Base-by-base conservation (phyloP, 2,329 filamentous ascomycete genomes). In the Ophiostoma fasciatum region DNA sequence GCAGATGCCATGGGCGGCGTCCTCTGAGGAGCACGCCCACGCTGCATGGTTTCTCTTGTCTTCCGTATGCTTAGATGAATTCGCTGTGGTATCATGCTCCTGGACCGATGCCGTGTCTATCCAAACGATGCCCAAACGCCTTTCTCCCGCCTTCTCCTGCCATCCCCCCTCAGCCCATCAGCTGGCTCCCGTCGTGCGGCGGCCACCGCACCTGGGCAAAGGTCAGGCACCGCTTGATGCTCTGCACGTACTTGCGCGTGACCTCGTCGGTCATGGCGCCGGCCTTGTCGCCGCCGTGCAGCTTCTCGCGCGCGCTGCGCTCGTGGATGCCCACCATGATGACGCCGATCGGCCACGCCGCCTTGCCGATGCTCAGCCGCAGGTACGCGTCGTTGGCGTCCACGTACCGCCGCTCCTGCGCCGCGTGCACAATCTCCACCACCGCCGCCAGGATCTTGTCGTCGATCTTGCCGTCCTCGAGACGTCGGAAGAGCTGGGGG, bases 251-350 rank as follows among this genome's bases (percentile, higher is more conserved):
- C 61, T 96, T 98, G 46, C 90, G 72, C 35, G 90, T 98, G 30
- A 81, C 77, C 61, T 98, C 90, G 53, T 96, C 90, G 39, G 85
- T 88, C 78, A 98, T 85, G 49, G 96, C 94, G 56, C 98, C 87
- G 4, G 88, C 90, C 50, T 85, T 79, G 51, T 79, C 75, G 40
- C 78, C 79, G 55, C 90, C 75, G 54, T 96, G 87, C 41, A 98
- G 63, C 61, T 98, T 98, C 61, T 98, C 90, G 44, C 90, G 74
- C 15, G 90, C 88, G 46, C 81, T 90, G 52, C 90, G 76, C 65
- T 96, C 90, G 71, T 98, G 90, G 49, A 98, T 98, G 66, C 90
- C 90, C 51, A 98, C 90, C 90, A 96, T 98, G 56, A 90, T 98
- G 27, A 98, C 90, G 59, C 90, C 90, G 51, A 98, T 98, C 18